Evolutionary conservation across 1,284 basidiomycete genomes (phyloP).

Genomic region (Heterobasidion parviporum): DNA sequence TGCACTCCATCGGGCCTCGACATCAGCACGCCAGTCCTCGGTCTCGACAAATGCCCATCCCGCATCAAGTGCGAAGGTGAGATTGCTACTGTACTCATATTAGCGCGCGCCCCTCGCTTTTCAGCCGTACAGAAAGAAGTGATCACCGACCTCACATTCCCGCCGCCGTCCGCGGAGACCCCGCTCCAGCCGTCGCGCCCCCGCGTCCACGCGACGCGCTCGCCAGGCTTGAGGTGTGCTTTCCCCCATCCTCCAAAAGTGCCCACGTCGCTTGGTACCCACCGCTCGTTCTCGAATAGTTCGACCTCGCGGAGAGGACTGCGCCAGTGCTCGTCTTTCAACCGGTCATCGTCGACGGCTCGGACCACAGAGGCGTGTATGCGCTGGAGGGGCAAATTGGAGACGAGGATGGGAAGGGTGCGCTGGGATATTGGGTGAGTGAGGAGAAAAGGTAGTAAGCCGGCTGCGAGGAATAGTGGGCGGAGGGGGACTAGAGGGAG

Average conservation of each 20-base stretch:
- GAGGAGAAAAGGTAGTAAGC: conserved; percentile 41
- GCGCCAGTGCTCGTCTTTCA: conserved; percentile 55
- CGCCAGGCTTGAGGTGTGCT: conserved; percentile 39
- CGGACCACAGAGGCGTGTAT: conserved; percentile 26
- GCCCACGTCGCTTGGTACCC: conserved; percentile 21
- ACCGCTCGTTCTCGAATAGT: conserved; percentile 73
- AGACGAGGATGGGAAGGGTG: conserved; percentile 18
- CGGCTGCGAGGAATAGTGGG: conserved; percentile 43
- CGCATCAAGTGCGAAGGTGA: conserved; percentile 62
- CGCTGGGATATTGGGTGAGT: conserved; percentile 42
- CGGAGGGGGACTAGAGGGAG: conserved; percentile 50
- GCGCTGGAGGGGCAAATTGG: conserved; percentile 14
- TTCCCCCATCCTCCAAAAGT: conserved; percentile 45
- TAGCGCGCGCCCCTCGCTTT: conserved; percentile 8
- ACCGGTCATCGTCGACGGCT: conserved; percentile 52
- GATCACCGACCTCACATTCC: conserved; percentile 55
- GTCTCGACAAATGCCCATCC: conserved; percentile 68
- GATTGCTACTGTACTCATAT: conserved; percentile 49
- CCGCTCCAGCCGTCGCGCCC: conserved; percentile 68
- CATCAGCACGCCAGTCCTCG: conserved; percentile 67
- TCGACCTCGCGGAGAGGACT: conserved; percentile 59
- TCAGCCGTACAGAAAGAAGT: background rate
- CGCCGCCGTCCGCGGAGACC: conserved; percentile 30
- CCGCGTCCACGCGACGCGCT: conserved; percentile 61
- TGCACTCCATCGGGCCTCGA: conserved; percentile 45